These are phyloP conservation scores for Ogataea hybrid DNA, from an alignment of 1,139 yeast genomes.

Conservation along the genomic window DNA sequence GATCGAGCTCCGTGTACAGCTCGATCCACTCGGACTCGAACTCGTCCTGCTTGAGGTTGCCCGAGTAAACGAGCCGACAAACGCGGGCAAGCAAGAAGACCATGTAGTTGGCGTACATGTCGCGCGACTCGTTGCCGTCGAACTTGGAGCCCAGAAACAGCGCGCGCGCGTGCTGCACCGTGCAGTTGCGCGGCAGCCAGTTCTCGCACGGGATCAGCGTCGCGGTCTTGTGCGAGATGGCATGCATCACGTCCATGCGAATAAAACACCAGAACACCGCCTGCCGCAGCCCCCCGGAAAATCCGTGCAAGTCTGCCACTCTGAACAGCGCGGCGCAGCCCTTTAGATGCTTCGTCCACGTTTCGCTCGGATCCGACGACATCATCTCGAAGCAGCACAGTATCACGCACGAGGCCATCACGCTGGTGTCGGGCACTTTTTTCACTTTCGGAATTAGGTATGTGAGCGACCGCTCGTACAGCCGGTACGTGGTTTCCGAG, in stretches of 20 bases:
- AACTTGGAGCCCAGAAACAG: constrained; percentile 23
- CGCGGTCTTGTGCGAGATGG: constrained; percentile 36
- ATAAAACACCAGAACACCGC: constrained; percentile 41
- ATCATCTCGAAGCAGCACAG: constrained; percentile 25
- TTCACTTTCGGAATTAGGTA: constrained; percentile 17
- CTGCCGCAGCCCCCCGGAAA: constrained; percentile 33
- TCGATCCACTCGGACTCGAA: constrained; percentile 38
- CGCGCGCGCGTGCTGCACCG: constrained; percentile 28
- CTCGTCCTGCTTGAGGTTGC: constrained; percentile 20
- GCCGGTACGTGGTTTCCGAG: constrained; percentile 13
- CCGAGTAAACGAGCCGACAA: constrained; percentile 30
- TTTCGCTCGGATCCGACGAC: constrained; percentile 18
- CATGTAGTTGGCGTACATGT: constrained; percentile 42
- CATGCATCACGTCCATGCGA: constrained; percentile 40
- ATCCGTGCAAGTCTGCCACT: constrained; percentile 39
- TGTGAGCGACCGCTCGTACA: constrained; percentile 16
- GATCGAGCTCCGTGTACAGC: constrained; percentile 38
- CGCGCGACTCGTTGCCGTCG: constrained; percentile 23
- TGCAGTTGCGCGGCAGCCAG: constrained; percentile 36
- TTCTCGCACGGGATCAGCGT: constrained; percentile 35
- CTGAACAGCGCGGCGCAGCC: constrained; percentile 42
- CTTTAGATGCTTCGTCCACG: constrained; percentile 41
- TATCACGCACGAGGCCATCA: constrained; percentile 23
- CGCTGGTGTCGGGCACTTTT: constrained; percentile 14
- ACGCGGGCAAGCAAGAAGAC: constrained; percentile 39